Conservation (phyloP, 345 rosid genomes). For the Populus alba region DNA sequence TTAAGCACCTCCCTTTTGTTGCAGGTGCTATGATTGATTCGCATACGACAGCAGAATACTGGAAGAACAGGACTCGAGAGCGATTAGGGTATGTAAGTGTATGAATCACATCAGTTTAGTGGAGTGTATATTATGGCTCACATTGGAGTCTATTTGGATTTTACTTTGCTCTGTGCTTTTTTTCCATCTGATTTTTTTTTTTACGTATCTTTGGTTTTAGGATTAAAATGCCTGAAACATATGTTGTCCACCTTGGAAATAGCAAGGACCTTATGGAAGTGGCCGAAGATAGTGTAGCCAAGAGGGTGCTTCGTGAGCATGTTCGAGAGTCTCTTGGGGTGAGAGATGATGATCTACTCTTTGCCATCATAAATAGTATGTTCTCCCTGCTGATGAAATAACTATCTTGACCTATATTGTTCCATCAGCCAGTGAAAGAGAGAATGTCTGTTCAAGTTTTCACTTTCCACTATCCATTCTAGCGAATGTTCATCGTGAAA, state of each 20-base stretch:
- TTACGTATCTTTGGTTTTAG: slow-evolving; percentile 36
- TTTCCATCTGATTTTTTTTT: too few relatives aligned
- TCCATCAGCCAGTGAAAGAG: neutral
- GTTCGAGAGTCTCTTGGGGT: slow-evolving; percentile 84
- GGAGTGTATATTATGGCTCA: neutral
- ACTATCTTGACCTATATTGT: neutral
- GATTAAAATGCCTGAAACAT: slow-evolving; percentile 89
- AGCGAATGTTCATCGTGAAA: neutral
- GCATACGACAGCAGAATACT: slow-evolving; percentile 76
- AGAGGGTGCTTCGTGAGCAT: slow-evolving; percentile 76
- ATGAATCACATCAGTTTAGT: neutral
- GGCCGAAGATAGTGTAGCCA: slow-evolving; percentile 83
- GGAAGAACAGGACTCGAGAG: slow-evolving; percentile 78
- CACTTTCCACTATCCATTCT: neutral
- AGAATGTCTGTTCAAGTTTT: neutral
- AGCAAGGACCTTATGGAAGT: slow-evolving; percentile 91
- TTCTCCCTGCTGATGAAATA: neutral
- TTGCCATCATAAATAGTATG: slow-evolving; percentile 85
- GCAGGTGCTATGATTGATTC: slow-evolving; percentile 97
- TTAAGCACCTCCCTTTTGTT: slow-evolving; percentile 86
- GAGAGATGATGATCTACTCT: slow-evolving; percentile 67
- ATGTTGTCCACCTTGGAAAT: slow-evolving; percentile 91
- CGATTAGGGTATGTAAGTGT: slow-evolving; percentile 55
- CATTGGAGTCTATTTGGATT: neutral
- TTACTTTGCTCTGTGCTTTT: neutral